Evolutionary conservation across 2,329 filamentous ascomycete species (phyloP).

Genomic region (Ophiostoma pallidulum): DNA sequence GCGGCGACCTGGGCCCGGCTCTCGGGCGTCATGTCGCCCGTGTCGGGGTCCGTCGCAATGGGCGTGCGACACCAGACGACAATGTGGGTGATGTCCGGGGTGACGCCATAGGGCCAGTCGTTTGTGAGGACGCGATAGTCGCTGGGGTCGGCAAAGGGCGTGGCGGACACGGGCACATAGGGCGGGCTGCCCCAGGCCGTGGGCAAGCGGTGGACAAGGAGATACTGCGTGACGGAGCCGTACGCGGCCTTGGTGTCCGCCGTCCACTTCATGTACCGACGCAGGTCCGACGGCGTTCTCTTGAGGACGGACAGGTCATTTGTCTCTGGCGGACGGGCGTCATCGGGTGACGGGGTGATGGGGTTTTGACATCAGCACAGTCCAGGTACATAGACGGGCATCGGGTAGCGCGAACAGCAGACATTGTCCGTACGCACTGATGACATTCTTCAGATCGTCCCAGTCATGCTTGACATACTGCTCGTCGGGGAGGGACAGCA

Average conservation of each 20-base stretch:
- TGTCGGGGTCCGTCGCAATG: constrained; percentile 60
- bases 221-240: constrained; percentile 71
- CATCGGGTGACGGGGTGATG: too few relatives aligned
- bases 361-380: background rate
- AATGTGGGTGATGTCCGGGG: constrained; percentile 60
- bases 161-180: constrained; percentile 40
- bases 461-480: constrained; percentile 64
- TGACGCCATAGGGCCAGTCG: constrained; percentile 87
- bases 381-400: too few relatives aligned
- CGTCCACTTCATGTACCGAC: constrained; percentile 71
- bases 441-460: constrained; percentile 60
- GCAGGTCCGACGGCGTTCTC: constrained; percentile 69
- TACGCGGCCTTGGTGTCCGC: constrained; percentile 59
- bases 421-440: constrained; percentile 36
- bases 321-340: too few relatives aligned
- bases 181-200: constrained; percentile 54
- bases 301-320: constrained; percentile 66
- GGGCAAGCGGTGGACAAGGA: constrained; percentile 62
- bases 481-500: constrained; percentile 56
- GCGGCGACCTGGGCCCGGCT: constrained; percentile 54
- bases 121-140: constrained; percentile 69
- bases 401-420: background rate
- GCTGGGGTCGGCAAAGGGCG: constrained; percentile 43
- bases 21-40: constrained; percentile 60
- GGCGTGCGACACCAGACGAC: constrained; percentile 86